Percentiles rank a stretch among this genome's conserved stretches.
phyloP scores from a whole-genome alignment of 2,329 filamentous ascomycete genomes.

The Lecanicillium sp. region DNA sequence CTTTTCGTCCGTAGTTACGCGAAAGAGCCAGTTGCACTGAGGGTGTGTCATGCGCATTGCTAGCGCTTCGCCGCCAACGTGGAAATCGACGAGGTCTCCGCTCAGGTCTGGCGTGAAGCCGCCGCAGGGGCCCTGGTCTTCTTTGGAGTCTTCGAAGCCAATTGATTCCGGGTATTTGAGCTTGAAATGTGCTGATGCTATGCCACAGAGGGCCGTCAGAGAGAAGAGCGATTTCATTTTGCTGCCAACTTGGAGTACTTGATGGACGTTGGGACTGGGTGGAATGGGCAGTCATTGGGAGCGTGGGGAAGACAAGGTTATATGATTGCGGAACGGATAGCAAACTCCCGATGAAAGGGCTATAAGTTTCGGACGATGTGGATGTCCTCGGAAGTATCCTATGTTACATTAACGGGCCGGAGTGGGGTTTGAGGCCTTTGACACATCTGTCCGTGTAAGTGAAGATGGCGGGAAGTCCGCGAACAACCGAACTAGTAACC shows the following conservation, averaged over 20 bases:
- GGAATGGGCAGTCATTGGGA: too few species aligned
- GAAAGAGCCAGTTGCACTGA: slow-evolving; percentile 48
- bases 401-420: too few species aligned
- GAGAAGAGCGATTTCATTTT: slow-evolving; percentile 30
- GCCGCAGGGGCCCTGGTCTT: slow-evolving; percentile 42
- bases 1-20: slow-evolving; percentile 43
- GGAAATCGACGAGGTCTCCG: slow-evolving; percentile 44
- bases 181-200: slow-evolving; percentile 44
- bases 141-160: slow-evolving; percentile 38
- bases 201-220: slow-evolving; percentile 28
- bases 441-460: too few species aligned
- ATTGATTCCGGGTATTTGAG: slow-evolving; percentile 39
- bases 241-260: background rate
- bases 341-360: too few species aligned
- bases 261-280: too few species aligned
- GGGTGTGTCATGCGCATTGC: slow-evolving; percentile 40
- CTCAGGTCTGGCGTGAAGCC: slow-evolving; percentile 40
- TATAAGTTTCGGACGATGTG: too few species aligned
- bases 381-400: too few species aligned
- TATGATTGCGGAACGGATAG: too few species aligned
- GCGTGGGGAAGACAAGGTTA: too few species aligned
- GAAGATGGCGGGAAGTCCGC: too few species aligned
- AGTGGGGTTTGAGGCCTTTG: too few species aligned
- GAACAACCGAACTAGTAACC: too few species aligned
- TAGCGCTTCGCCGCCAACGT: slow-evolving; percentile 48